Conservation (phyloP, 352 stramenopile species). For the Phytophthora aleatoria region DNA sequence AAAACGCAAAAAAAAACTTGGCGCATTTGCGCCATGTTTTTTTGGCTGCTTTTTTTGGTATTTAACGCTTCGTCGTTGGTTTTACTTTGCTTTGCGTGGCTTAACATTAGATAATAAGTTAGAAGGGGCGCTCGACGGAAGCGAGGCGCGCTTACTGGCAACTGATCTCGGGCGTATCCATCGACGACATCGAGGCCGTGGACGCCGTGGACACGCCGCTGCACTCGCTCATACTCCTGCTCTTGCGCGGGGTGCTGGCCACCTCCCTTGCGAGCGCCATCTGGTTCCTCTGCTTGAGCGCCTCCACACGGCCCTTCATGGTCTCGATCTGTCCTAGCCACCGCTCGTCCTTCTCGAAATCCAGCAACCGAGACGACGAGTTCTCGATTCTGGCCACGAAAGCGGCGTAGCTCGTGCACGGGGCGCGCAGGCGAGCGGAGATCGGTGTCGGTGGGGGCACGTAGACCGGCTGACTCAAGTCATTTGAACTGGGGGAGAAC, state of each 20-base stretch:
- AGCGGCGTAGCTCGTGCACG: slow-evolving; percentile 36
- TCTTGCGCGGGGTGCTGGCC: slow-evolving; percentile 24
- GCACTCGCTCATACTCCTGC: slow-evolving; percentile 41
- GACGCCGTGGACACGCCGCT: slow-evolving; percentile 40
- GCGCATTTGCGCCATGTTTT: too few relatives aligned
- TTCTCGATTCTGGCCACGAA: slow-evolving; percentile 37
- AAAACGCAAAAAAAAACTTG: too few relatives aligned
- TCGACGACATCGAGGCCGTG: slow-evolving; percentile 39
- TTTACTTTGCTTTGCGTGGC: slow-evolving; percentile 13
- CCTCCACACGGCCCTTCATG: slow-evolving; percentile 39
- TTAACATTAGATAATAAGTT: slow-evolving; percentile 48
- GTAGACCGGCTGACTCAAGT: slow-evolving; percentile 8
- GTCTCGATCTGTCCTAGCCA: slow-evolving; percentile 38
- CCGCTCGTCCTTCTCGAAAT: slow-evolving; percentile 42
- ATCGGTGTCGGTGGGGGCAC: slow-evolving; percentile 29
- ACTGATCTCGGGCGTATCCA: slow-evolving; percentile 29
- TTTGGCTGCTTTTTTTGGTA: too few relatives aligned
- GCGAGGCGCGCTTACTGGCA: slow-evolving; percentile 25
- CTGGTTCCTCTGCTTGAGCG: slow-evolving; percentile 34
- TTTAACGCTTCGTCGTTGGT: too few relatives aligned
- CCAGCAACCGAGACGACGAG: slow-evolving; percentile 36
- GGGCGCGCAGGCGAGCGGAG: slow-evolving; percentile 21
- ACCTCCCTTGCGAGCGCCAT: slow-evolving; percentile 27
- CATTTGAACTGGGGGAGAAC: slow-evolving; percentile 11
- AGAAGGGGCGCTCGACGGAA: slow-evolving; percentile 17